Evolutionary conservation across 1,284 basidiomycete species (phyloP), one percentile per base, ranked within the genome.

Genomic region (Cryptococcus depauperatus): DNA sequence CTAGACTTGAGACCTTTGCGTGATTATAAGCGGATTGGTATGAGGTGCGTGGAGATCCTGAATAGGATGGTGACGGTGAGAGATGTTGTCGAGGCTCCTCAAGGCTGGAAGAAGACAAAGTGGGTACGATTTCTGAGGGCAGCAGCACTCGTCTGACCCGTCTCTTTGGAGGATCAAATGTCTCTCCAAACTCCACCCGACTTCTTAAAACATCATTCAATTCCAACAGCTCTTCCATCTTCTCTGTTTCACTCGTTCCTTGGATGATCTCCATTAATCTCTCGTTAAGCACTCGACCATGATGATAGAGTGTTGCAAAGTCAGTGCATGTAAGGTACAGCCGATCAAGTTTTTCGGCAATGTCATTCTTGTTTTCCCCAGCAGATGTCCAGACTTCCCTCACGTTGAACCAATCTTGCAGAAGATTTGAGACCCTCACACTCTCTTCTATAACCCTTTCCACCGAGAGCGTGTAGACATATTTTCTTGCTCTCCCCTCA

Each of bases 171-270:
- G 58, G 64, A n/a, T 19, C 47, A 50, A 55, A 72, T 44, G 56
- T 55, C 3, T 62, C 60, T 1, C 66, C 61, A 28, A 58, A 47
- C 3, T 66, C 62, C 27, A 75, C 46, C 22, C 80, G 69, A 0
- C 70, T 66, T 4, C 77, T 79, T 10, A 92, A 69, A 33, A 75
- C 71, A 61, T 93, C 88, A 58, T 86, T 88, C 35, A 88, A 69
- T 2, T 57, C 68, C 7, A 92, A 73, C 18, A 90, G 71, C 16
- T 72, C 70, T 16, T 61, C 61, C 0, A 78, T 75, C n/a, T 74
- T 1, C 77, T 79, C 18, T 73, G 71, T 55, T 79, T 74, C 40
- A 84, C 78, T 51, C 80, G 64, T 42, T 75, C 35, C 5, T 19
- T 37, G 16, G 14, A 37, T 37, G 7, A 18, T 21, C 23, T 37